These are phyloP conservation scores for Fraxinus cuspidata DNA, from an alignment of 257 asterid species.

Conservation along the genomic window DNA sequence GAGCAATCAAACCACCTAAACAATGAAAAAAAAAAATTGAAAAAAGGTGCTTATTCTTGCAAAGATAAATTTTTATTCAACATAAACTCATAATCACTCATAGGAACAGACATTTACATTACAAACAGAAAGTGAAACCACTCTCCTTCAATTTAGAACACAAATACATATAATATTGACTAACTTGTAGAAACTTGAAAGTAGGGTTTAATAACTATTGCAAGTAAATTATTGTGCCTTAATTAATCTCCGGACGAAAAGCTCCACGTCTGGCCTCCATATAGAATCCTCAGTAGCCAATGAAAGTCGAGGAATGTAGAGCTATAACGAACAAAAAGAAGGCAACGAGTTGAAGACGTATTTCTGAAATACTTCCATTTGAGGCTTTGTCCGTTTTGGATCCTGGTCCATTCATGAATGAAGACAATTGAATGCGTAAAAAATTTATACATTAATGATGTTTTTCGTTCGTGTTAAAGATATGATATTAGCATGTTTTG, in stretches of 20 bases:
- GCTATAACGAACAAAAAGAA: slow-evolving; percentile 42
- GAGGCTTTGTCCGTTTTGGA: slow-evolving; percentile 48
- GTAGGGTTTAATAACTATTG: background rate
- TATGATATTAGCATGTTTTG: background rate
- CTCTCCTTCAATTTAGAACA: background rate
- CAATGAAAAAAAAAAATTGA: background rate
- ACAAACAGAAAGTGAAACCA: background rate
- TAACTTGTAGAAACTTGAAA: background rate
- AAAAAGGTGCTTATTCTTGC: background rate
- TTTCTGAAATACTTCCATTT: slow-evolving; percentile 27
- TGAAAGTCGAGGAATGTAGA: slow-evolving; percentile 37
- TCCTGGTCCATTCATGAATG: slow-evolving; percentile 46
- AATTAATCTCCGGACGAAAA: background rate
- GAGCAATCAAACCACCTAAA: background rate
- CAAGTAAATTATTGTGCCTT: background rate
- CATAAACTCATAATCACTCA: background rate
- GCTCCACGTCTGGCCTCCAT: background rate
- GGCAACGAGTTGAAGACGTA: slow-evolving; percentile 26
- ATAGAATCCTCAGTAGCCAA: slow-evolving; percentile 5
- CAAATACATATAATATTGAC: background rate
- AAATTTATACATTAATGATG: background rate
- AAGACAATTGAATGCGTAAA: too few relatives aligned
- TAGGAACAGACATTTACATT: background rate
- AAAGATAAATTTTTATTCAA: background rate
- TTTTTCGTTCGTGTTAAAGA: background rate